These are phyloP conservation scores for Pichia sp. DNA, from an alignment of 1,139 yeast genomes.

Conservation along the genomic window DNA sequence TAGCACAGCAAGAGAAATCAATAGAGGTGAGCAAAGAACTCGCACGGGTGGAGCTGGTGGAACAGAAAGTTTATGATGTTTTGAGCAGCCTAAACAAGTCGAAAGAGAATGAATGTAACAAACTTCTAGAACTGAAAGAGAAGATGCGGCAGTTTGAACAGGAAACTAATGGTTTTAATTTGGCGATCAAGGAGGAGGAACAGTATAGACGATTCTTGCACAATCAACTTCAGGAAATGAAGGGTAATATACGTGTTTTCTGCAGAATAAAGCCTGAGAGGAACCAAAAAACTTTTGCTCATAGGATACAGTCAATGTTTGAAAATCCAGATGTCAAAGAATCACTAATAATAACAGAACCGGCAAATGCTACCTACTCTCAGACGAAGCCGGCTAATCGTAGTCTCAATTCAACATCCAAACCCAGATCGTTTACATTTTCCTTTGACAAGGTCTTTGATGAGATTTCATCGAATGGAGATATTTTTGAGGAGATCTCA, in stretches of 20 bases:
- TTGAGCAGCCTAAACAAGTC: conserved; percentile 6
- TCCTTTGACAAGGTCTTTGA: conserved; percentile 76
- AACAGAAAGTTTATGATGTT: conserved; percentile 8
- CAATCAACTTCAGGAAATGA: conserved; percentile 71
- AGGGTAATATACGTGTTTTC: conserved; percentile 88
- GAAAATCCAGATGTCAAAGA: conserved; percentile 43
- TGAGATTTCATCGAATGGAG: conserved; percentile 44
- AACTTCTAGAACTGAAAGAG: conserved; percentile 8
- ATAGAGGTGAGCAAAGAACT: not conserved
- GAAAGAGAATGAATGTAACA: conserved; percentile 10
- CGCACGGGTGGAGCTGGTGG: conserved; percentile 13
- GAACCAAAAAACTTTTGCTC: conserved; percentile 10
- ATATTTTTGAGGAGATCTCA: conserved; percentile 76
- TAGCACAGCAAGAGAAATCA: not conserved
- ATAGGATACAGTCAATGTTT: conserved; percentile 16
- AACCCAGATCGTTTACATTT: conserved; percentile 35
- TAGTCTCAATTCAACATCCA: conserved; percentile 1
- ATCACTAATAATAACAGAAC: conserved; percentile 33
- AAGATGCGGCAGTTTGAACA: conserved; percentile 4
- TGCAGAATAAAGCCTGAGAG: conserved; percentile 69
- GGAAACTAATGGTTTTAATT: conserved; percentile 1
- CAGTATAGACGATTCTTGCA: conserved; percentile 59
- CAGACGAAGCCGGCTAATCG: not conserved
- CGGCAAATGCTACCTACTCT: conserved; percentile 5
- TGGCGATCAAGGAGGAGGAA: conserved; percentile 33